A percentile compares a stretch with the other conserved stretches of the same genome.
Evolutionary conservation across 139 green algal genomes (phyloP).

Genomic region (Picochlorum sp.): DNA sequence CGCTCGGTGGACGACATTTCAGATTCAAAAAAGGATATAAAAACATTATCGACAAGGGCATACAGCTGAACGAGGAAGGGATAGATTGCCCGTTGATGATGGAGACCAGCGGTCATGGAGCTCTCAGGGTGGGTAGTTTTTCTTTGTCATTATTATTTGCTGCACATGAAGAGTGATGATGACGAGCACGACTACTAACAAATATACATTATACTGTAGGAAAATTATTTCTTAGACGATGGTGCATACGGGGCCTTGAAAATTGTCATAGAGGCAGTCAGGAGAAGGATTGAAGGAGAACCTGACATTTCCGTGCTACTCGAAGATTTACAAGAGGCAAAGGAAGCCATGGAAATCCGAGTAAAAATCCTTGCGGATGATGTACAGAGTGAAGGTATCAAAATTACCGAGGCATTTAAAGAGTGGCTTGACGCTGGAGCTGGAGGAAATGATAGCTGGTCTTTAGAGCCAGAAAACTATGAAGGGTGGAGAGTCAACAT

Average conservation of each 20-base stretch:
- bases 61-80: constrained; percentile 70
- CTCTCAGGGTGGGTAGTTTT: constrained; percentile 25
- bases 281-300: constrained; percentile 37
- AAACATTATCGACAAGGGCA: constrained; percentile 91
- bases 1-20: constrained; percentile 68
- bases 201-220: constrained; percentile 16
- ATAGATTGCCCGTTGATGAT: constrained; percentile 85
- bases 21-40: constrained; percentile 88
- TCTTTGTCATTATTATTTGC: neutral
- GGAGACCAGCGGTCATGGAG: constrained; percentile 91
- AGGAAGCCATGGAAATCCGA: constrained; percentile 60
- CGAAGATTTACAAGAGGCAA: constrained; percentile 58
- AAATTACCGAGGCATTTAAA: constrained; percentile 46
- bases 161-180: neutral
- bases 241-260: constrained; percentile 82
- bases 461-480: constrained; percentile 69
- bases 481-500: constrained; percentile 75
- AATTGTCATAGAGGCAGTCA: constrained; percentile 79
- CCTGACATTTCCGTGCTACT: constrained; percentile 61
- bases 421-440: constrained; percentile 38
- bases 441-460: constrained; percentile 39
- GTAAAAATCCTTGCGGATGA: constrained; percentile 36
- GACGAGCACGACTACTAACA: neutral
- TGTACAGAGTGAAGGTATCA: constrained; percentile 42
- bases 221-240: constrained; percentile 94